phyloP scores from a whole-genome alignment of 208 protist species.

The Naegleria fowleri region DNA sequence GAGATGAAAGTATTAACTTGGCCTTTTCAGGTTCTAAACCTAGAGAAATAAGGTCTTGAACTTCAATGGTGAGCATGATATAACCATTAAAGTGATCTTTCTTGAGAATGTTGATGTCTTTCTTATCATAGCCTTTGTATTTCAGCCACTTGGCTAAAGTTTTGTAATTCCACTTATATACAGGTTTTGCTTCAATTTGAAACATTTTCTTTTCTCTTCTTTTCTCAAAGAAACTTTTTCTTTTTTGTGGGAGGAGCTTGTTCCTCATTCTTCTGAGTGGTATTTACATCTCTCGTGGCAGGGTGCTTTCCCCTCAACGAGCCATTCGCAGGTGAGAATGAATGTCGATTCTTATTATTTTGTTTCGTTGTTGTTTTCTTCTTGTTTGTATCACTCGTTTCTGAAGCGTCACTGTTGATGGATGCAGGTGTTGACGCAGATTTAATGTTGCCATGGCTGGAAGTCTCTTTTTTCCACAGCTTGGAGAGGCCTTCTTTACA shows the following conservation, averaged over 20 bases:
- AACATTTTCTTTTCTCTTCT: not conserved
- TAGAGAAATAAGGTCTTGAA: not conserved
- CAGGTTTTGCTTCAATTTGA: not conserved
- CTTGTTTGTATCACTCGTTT: too few relatives aligned
- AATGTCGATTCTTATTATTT: not conserved
- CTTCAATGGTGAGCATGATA: not conserved
- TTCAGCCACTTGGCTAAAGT: not conserved
- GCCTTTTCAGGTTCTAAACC: not conserved
- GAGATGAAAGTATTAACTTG: too few relatives aligned
- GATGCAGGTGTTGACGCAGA: too few relatives aligned
- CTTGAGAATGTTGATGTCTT: not conserved
- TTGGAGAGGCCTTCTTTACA: too few relatives aligned
- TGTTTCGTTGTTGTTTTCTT: too few relatives aligned
- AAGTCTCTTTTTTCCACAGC: too few relatives aligned
- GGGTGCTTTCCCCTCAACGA: not conserved
- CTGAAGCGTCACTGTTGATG: too few relatives aligned
- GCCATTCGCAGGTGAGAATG: not conserved
- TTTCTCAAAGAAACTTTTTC: not conserved
- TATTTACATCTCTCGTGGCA: not conserved
- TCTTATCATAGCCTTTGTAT: not conserved
- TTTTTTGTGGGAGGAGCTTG: not conserved
- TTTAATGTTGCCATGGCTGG: too few relatives aligned
- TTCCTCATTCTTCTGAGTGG: not conserved
- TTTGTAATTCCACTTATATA: not conserved
- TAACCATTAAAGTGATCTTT: not conserved